phyloP scores from a whole-genome alignment of 441 rosid species.

The Rhodomyrtus psidioides region DNA sequence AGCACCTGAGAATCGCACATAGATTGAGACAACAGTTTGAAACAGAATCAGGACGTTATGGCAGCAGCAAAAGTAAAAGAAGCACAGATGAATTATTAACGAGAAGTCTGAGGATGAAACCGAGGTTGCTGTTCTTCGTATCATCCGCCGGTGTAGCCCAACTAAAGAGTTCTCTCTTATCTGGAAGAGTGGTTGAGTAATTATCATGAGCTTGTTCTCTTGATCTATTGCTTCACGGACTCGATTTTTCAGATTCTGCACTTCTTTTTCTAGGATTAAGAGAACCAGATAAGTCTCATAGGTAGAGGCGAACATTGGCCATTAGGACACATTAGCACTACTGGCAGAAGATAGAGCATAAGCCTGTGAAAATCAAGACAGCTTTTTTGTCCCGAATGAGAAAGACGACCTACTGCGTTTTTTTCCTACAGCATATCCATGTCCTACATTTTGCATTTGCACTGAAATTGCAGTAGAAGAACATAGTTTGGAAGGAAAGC shows the following conservation, averaged over 20 bases:
- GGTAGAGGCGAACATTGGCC: not conserved
- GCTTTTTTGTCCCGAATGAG: not conserved
- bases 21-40: not conserved
- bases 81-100: not conserved
- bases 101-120: not conserved
- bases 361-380: not conserved
- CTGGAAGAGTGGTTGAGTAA: not conserved
- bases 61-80: not conserved
- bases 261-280: not conserved
- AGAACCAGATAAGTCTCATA: not conserved
- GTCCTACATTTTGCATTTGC: not conserved
- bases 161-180: not conserved
- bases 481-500: not conserved
- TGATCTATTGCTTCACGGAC: not conserved
- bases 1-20: not conserved
- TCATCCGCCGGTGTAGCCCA: not conserved
- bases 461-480: not conserved
- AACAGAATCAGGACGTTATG: rapidly evolving
- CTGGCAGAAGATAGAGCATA: not conserved
- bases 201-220: not conserved
- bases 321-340: not conserved
- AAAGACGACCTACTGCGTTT: too few species aligned
- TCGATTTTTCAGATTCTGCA: not conserved
- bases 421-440: not conserved
- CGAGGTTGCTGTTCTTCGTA: not conserved